Evolutionary conservation across 2,329 filamentous ascomycete species (phyloP).

Genomic region (Neofusicoccum laricinum): DNA sequence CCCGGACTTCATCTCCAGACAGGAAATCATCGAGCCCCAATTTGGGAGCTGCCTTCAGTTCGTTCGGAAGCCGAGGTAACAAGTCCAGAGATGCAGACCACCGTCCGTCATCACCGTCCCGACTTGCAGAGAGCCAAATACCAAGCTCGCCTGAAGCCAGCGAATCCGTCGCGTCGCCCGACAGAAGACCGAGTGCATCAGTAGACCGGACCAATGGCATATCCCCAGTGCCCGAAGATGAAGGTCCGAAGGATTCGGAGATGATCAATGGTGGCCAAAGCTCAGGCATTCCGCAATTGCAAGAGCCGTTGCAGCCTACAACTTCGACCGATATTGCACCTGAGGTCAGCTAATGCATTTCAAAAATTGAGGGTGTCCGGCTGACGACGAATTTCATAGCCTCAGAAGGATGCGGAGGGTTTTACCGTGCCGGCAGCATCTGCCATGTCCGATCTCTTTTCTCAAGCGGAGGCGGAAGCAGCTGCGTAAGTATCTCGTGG

Average conservation of each 20-base stretch:
- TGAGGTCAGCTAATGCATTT: constrained; percentile 24
- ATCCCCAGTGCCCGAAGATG: constrained; percentile 23
- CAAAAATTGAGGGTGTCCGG: background rate
- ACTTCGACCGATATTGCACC: constrained; percentile 23
- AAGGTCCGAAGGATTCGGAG: constrained; percentile 22
- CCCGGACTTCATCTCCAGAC: constrained; percentile 42
- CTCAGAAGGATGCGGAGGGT: constrained; percentile 68
- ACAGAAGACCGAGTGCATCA: background rate
- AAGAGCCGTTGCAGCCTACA: constrained; percentile 35
- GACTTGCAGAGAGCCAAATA: constrained; percentile 30
- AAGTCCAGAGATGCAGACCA: constrained; percentile 61
- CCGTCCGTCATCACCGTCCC: constrained; percentile 32
- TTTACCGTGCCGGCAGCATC: constrained; percentile 69
- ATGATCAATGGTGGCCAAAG: constrained; percentile 31
- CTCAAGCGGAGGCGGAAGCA: constrained; percentile 68
- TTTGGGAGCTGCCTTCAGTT: constrained; percentile 56
- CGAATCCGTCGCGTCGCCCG: constrained; percentile 3
- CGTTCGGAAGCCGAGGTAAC: constrained; percentile 56
- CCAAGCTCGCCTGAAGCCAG: constrained; percentile 30
- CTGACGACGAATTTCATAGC: constrained; percentile 25
- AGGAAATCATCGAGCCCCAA: constrained; percentile 53
- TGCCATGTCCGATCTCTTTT: constrained; percentile 51
- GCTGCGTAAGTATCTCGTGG: constrained; percentile 27
- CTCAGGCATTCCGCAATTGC: constrained; percentile 35
- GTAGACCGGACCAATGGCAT: constrained; percentile 32